Percentiles rank a stretch among this genome's conserved stretches.
Conservation (phyloP, 2,329 filamentous ascomycete genomes). For the Alternaria burnsii region DNA sequence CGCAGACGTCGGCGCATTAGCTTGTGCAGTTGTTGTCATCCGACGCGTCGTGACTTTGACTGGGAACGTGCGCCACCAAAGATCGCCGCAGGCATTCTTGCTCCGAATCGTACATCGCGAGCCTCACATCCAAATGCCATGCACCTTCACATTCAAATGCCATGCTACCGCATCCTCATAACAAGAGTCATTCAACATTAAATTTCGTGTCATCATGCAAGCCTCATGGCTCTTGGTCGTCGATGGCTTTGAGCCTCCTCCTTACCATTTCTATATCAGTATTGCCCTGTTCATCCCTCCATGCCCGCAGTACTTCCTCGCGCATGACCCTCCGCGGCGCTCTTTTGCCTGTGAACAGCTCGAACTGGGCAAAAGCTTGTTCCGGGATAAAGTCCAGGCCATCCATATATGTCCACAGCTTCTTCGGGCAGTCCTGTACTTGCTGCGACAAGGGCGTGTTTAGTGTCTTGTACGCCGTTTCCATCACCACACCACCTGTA, state of each 20-base stretch:
- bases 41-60: slow-evolving; percentile 37
- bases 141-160: background rate
- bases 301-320: slow-evolving; percentile 62
- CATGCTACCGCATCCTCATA: background rate
- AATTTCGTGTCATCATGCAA: background rate
- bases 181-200: background rate
- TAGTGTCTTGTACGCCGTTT: slow-evolving; percentile 76
- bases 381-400: slow-evolving; percentile 79
- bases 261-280: slow-evolving; percentile 44
- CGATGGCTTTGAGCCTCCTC: slow-evolving; percentile 45
- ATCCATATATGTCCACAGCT: slow-evolving; percentile 78
- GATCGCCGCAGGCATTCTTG: slow-evolving; percentile 23
- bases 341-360: slow-evolving; percentile 78
- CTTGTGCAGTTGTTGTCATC: slow-evolving; percentile 29
- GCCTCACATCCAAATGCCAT: background rate
- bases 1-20: slow-evolving; percentile 13
- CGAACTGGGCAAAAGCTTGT: slow-evolving; percentile 83
- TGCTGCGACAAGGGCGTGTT: slow-evolving; percentile 76
- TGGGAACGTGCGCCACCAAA: slow-evolving; percentile 27
- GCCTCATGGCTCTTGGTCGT: slow-evolving; percentile 45
- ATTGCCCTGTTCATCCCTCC: slow-evolving; percentile 46
- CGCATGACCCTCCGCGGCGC: slow-evolving; percentile 77
- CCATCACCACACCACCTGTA: slow-evolving; percentile 78
- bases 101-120: background rate
- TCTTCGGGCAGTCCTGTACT: slow-evolving; percentile 66